A percentile compares a stretch with the other conserved stretches of the same genome.
phyloP scores from a whole-genome alignment of 305 asterid species.

The Plantago coronopus region DNA sequence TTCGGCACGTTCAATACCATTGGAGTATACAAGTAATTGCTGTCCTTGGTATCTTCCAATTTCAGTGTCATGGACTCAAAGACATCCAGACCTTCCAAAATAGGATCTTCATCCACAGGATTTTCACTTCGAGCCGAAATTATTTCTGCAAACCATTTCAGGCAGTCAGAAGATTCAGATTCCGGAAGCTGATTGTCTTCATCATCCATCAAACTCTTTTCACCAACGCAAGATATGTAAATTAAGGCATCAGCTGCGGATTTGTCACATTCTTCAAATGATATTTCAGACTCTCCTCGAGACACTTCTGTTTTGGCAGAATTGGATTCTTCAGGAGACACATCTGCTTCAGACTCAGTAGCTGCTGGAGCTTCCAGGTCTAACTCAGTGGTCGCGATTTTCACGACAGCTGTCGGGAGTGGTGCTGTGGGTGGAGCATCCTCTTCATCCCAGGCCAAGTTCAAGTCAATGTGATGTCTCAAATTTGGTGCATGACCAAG shows the following conservation, averaged over 20 bases:
- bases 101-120: slow-evolving; percentile 24
- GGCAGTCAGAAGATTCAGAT: slow-evolving; percentile 23
- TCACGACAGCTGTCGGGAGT: slow-evolving; percentile 36
- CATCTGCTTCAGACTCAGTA: slow-evolving; percentile 27
- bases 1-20: slow-evolving; percentile 18
- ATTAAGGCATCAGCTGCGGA: slow-evolving; percentile 63
- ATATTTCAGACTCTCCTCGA: slow-evolving; percentile 9
- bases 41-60: slow-evolving; percentile 52
- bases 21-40: slow-evolving; percentile 25
- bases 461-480: slow-evolving; percentile 58
- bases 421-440: slow-evolving; percentile 33
- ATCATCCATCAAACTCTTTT: slow-evolving; percentile 12
- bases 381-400: slow-evolving; percentile 42
- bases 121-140: slow-evolving; percentile 26
- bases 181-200: slow-evolving; percentile 18
- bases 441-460: slow-evolving; percentile 56
- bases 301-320: slow-evolving; percentile 6
- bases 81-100: slow-evolving; percentile 56
- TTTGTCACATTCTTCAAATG: slow-evolving; percentile 37
- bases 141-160: slow-evolving; percentile 58
- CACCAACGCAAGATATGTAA: slow-evolving; percentile 33
- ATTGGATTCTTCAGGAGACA: slow-evolving; percentile 8
- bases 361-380: slow-evolving; percentile 49
- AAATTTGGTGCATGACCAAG: slow-evolving; percentile 24
- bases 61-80: slow-evolving; percentile 70